Evolutionary conservation across 257 asterid species (phyloP), one percentile per base, ranked within the genome.

Genomic region (Solanum boliviense): DNA sequence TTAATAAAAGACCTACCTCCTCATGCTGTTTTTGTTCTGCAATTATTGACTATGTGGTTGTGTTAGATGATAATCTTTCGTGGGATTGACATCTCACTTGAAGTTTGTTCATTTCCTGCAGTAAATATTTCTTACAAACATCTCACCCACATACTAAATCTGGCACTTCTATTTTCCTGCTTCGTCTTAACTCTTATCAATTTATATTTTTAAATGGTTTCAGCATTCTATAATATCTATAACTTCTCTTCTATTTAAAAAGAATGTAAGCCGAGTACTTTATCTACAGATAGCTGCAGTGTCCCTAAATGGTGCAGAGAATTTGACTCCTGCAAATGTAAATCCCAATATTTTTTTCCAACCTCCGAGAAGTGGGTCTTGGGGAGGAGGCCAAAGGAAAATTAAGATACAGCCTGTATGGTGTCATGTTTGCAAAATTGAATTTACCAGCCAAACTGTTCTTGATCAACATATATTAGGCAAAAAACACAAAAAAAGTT

Each of bases 391-490:
- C 35, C 89, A 87, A 31, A 94, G 88, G 91, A 94, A 92, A 91
- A 90, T 89, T 6, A 94, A 92, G 92, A 48, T 88, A 60, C 96
- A 93, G 76, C 91, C 96, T 76, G 92, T 89, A 25, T 92, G 98
- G 96, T 94, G 98, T 87, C 95, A 92, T 74, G 89, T 92, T 73
- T 95, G 98, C 92, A 92, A 88, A 88, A 70, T 95, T 52, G 92
- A 89, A 85, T 95, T 96, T 70, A 94, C 92, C 88, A 92, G 93
- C 92, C 91, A 86, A 87, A 91, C 38, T 75, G 94, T 94, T 87
- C 95, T 95, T 21, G 94, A 93, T 71, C 89, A 89, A 60, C 98
- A 95, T 90, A 92, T 89, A 87, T 82, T 86, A 56, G 98, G 98
- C 34, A 95, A 91, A 90, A 95, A 89, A 89, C 99, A 96, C 93